phyloP scores from a whole-genome alignment of 768 basidiomycete species.

The Collybia mongolica region DNA sequence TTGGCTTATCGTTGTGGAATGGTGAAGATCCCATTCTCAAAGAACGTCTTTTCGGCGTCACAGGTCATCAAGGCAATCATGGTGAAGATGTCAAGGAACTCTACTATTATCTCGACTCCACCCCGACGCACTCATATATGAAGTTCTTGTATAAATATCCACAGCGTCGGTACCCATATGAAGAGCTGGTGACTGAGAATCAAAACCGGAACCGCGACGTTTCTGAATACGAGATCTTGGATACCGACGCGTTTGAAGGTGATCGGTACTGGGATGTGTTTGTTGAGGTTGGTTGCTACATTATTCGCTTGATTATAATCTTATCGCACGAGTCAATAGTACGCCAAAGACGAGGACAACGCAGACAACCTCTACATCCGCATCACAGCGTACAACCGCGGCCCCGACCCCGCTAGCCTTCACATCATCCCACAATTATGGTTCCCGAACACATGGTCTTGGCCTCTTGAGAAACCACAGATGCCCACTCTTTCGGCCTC shows the following conservation, averaged over 20 bases:
- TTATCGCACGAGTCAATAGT: slow-evolving; percentile 44
- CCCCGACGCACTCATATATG: slow-evolving; percentile 99
- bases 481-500: slow-evolving; percentile 63
- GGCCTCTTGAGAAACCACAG: slow-evolving; percentile 68
- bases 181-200: slow-evolving; percentile 87
- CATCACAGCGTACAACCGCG: slow-evolving; percentile 95
- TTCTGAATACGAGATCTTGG: slow-evolving; percentile 89
- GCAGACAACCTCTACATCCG: slow-evolving; percentile 88
- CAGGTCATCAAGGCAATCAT: slow-evolving; percentile 97
- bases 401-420: slow-evolving; percentile 90
- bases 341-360: slow-evolving; percentile 95
- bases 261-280: slow-evolving; percentile 99
- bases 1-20: slow-evolving; percentile 93
- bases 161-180: slow-evolving; percentile 89
- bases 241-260: slow-evolving; percentile 88
- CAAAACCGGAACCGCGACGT: slow-evolving; percentile 81
- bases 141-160: slow-evolving; percentile 99
- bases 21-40: slow-evolving; percentile 92
- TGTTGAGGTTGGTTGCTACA: slow-evolving; percentile 69
- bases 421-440: slow-evolving; percentile 95
- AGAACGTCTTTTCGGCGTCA: slow-evolving; percentile 94
- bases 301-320: slow-evolving; percentile 3
- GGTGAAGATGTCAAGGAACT: slow-evolving; percentile 99
- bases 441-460: slow-evolving; percentile 99
- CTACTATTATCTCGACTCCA: slow-evolving; percentile 98